Evolutionary conservation across 805 yeast species (phyloP).

Genomic region (Hanseniaspora lachancei): DNA sequence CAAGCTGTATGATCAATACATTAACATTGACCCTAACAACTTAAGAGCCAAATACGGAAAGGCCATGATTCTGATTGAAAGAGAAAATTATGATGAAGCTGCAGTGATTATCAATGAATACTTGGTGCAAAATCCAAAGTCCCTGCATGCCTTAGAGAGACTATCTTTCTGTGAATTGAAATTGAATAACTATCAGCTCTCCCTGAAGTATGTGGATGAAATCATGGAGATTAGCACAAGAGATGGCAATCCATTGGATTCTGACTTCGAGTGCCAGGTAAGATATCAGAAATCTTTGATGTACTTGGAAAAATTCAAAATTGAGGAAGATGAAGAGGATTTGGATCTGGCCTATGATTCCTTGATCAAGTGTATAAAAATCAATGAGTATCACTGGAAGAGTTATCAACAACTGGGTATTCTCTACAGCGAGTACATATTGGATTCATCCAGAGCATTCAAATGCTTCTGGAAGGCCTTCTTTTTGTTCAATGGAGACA

Average conservation of each 20-base stretch:
- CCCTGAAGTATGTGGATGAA: conserved; percentile 26
- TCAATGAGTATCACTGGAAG: conserved; percentile 54
- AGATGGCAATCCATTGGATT: conserved; percentile 27
- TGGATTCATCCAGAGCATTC: conserved; percentile 56
- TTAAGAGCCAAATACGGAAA: conserved; percentile 65
- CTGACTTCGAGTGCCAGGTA: conserved; percentile 46
- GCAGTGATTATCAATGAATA: conserved; percentile 39
- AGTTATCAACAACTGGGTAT: conserved; percentile 72
- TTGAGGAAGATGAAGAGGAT: conserved; percentile 22
- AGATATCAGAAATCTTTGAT: conserved; percentile 64
- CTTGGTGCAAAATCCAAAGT: conserved; percentile 35
- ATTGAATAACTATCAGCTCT: conserved; percentile 36
- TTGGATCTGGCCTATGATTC: conserved; percentile 42
- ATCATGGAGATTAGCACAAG: conserved; percentile 33
- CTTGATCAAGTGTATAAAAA: conserved; percentile 50
- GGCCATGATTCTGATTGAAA: conserved; percentile 62
- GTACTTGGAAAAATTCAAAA: conserved; percentile 19
- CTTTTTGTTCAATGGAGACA: conserved; percentile 68
- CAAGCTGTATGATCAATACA: conserved; percentile 51
- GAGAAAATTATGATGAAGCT: conserved; percentile 46
- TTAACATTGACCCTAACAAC: conserved; percentile 35
- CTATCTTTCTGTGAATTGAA: conserved; percentile 66
- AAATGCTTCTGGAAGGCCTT: conserved; percentile 84
- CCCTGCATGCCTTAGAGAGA: conserved; percentile 51
- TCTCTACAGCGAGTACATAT: conserved; percentile 46